phyloP scores from a whole-genome alignment of 176 grass and related monocot species.

The Triticum urartu region DNA sequence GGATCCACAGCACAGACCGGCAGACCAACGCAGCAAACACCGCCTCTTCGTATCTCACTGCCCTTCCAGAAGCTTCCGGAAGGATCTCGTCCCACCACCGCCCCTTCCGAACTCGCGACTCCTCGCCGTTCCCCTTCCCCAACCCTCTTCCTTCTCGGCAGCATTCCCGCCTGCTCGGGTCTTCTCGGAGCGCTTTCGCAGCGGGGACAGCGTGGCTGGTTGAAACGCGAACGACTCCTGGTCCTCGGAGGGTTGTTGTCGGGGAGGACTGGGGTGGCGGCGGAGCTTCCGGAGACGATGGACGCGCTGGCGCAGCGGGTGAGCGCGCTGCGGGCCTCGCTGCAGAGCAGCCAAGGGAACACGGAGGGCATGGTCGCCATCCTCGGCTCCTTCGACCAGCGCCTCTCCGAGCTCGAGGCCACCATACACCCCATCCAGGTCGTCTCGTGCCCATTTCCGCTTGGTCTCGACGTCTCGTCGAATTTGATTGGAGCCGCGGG shows the following conservation, averaged over 20 bases:
- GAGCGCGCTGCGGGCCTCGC: conserved; percentile 55
- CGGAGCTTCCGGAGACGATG: conserved; percentile 37
- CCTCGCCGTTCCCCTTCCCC: background rate
- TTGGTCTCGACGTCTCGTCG: background rate
- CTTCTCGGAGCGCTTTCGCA: background rate
- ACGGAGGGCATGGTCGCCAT: conserved; percentile 84
- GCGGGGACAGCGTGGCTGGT: background rate
- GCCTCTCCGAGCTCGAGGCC: conserved; percentile 85
- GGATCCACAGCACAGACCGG: background rate
- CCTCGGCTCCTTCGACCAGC: conserved; percentile 95
- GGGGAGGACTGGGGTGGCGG: conserved; percentile 28
- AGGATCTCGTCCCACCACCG: background rate
- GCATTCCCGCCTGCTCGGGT: background rate
- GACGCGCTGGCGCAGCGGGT: conserved; percentile 50
- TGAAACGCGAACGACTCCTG: background rate
- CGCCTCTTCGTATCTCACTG: background rate
- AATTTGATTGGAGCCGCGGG: background rate
- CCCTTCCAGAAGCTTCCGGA: conserved; percentile 19
- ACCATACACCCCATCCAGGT: conserved; percentile 92
- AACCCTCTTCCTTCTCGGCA: background rate
- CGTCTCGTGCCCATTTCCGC: background rate
- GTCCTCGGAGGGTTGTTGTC: background rate
- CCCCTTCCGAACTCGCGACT: background rate
- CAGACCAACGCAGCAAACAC: background rate
- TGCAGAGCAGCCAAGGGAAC: conserved; percentile 69